Conservation (phyloP, 2,329 filamentous ascomycete genomes). For the Penicillium corylophilum region DNA sequence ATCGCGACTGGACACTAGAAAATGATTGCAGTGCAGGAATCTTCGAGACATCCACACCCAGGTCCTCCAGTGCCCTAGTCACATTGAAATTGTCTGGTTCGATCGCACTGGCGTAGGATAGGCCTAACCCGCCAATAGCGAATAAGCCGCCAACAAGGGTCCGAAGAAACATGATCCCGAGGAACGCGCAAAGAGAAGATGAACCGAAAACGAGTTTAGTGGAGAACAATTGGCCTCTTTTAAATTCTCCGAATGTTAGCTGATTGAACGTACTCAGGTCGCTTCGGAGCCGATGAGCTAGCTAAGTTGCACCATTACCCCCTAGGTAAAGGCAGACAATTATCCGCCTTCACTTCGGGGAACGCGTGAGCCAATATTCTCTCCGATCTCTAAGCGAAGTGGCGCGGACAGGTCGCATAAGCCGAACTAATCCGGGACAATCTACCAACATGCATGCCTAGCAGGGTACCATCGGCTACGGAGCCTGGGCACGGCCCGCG, state of each 20-base stretch:
- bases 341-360: not conserved
- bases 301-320: not conserved
- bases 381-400: not conserved
- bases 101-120: not conserved
- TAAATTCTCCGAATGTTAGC: not conserved
- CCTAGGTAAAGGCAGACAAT: not conserved
- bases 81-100: not conserved
- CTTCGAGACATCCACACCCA: not conserved
- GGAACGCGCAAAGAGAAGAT: not conserved
- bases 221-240: not conserved
- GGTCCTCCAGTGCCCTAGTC: not conserved
- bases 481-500: too few species aligned
- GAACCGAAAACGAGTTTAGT: not conserved
- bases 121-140: not conserved
- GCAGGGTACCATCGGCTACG: too few species aligned
- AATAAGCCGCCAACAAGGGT: not conserved
- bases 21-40: not conserved
- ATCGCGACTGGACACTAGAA: not conserved
- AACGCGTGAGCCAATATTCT: not conserved
- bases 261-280: too few species aligned
- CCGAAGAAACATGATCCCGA: not conserved
- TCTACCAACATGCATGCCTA: not conserved
- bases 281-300: not conserved
- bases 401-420: not conserved
- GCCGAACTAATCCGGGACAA: not conserved